phyloP scores from a whole-genome alignment of 2,329 filamentous ascomycete genomes.

The Penicillium sp. region DNA sequence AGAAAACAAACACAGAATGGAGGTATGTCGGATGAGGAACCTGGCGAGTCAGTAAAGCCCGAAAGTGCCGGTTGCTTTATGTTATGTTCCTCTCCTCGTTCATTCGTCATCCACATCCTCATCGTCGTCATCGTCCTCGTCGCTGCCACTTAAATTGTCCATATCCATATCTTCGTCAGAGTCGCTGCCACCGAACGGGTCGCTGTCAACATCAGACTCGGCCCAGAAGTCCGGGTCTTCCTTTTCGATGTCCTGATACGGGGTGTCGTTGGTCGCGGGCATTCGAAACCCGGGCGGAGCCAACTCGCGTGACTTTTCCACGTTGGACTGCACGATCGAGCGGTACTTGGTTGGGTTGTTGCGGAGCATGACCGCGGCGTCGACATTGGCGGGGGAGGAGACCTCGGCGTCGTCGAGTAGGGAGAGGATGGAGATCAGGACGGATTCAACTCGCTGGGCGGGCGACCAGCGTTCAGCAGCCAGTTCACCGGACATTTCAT shows the following conservation, averaged over 20 bases:
- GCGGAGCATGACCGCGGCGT: slow-evolving; percentile 81
- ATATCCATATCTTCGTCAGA: slow-evolving; percentile 49
- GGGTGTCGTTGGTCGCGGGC: slow-evolving; percentile 63
- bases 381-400: slow-evolving; percentile 89
- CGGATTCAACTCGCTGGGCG: slow-evolving; percentile 88
- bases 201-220: slow-evolving; percentile 67
- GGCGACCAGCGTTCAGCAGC: slow-evolving; percentile 94
- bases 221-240: slow-evolving; percentile 78
- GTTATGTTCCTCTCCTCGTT: no score
- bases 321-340: slow-evolving; percentile 63
- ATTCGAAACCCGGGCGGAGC: slow-evolving; percentile 77
- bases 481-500: slow-evolving; percentile 84
- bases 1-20: no score
- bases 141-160: slow-evolving; percentile 52
- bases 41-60: no score
- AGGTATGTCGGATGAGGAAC: no score
- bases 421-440: slow-evolving; percentile 86
- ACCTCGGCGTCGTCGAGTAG: slow-evolving; percentile 93
- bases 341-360: slow-evolving; percentile 70
- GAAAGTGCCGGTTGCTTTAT: no score
- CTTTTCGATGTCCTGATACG: slow-evolving; percentile 58
- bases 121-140: slow-evolving; percentile 48
- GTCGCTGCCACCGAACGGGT: slow-evolving; percentile 75
- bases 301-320: slow-evolving; percentile 71
- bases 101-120: slow-evolving; percentile 5